These are phyloP conservation scores for Edaphochlamys debaryana DNA, from an alignment of 139 green algal species.

Conservation along the genomic window DNA sequence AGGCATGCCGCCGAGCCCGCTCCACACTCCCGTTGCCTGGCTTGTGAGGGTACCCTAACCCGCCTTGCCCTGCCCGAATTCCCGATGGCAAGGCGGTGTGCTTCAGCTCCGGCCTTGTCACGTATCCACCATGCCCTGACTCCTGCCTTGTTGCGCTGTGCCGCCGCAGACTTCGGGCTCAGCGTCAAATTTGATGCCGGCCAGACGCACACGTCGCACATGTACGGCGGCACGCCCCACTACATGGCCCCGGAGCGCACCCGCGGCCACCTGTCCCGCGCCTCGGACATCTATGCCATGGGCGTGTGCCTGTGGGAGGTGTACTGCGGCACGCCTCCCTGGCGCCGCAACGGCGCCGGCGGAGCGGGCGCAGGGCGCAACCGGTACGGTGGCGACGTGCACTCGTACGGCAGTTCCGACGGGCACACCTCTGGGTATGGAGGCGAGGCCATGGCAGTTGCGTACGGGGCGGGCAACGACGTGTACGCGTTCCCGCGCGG, in stretches of 20 bases:
- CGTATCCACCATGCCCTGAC: too few species aligned
- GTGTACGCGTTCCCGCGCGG: background rate
- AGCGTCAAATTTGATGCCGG: conserved; percentile 27
- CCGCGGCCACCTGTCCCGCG: background rate
- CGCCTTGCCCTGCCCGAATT: too few species aligned
- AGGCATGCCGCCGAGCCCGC: background rate
- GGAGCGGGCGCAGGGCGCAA: too few species aligned
- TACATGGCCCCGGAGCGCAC: conserved; percentile 51
- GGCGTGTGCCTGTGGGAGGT: conserved; percentile 36
- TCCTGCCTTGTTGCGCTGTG: too few species aligned
- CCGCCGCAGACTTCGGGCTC: conserved; percentile 49
- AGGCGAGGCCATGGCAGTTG: too few species aligned
- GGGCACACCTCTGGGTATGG: background rate
- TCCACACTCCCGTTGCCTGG: background rate
- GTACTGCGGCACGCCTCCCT: conserved; percentile 35
- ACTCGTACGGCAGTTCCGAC: background rate
- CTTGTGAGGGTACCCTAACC: too few species aligned
- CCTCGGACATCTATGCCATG: conserved; percentile 17
- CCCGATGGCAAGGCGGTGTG: too few species aligned
- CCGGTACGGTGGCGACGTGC: background rate
- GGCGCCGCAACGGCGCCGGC: conserved; percentile 21
- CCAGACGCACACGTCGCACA: conserved; percentile 20
- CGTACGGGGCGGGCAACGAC: background rate
- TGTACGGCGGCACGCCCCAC: conserved; percentile 42
- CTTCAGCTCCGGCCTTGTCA: too few species aligned